A percentile compares a stretch with the other conserved stretches of the same genome.
Conservation (phyloP, 306 rosid species). For the Rosa multiflora region DNA sequence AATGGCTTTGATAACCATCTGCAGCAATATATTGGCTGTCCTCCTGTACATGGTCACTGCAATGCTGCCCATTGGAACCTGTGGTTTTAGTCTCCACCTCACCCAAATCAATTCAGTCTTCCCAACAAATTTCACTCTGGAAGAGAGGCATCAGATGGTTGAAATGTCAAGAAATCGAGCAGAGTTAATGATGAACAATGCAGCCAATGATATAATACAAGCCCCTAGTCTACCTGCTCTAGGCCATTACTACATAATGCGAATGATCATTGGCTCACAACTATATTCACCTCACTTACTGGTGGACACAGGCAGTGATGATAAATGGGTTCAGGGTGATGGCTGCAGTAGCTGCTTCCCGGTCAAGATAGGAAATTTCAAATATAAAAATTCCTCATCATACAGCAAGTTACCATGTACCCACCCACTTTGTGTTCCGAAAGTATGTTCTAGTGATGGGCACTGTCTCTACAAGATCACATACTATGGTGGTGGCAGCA, state of each 20-base stretch:
- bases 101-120: conserved; percentile 1
- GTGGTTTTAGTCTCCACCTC: conserved; percentile 1
- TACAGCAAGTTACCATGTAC: background rate
- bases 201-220: background rate
- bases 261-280: background rate
- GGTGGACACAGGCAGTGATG: background rate
- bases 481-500: background rate
- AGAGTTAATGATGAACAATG: background rate
- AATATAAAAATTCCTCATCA: background rate
- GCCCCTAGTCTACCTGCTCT: background rate
- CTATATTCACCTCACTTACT: background rate
- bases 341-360: conserved; percentile 7
- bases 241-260: background rate
- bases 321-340: conserved; percentile 9
- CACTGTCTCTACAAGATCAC: background rate
- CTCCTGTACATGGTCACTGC: background rate
- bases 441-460: background rate
- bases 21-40: background rate
- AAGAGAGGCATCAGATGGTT: background rate
- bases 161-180: background rate
- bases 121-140: background rate
- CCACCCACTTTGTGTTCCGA: conserved; percentile 11
- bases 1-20: background rate
- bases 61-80: background rate
- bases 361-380: background rate